phyloP scores from a whole-genome alignment of 352 stramenopile species.

The Pythium plurisporium region DNA sequence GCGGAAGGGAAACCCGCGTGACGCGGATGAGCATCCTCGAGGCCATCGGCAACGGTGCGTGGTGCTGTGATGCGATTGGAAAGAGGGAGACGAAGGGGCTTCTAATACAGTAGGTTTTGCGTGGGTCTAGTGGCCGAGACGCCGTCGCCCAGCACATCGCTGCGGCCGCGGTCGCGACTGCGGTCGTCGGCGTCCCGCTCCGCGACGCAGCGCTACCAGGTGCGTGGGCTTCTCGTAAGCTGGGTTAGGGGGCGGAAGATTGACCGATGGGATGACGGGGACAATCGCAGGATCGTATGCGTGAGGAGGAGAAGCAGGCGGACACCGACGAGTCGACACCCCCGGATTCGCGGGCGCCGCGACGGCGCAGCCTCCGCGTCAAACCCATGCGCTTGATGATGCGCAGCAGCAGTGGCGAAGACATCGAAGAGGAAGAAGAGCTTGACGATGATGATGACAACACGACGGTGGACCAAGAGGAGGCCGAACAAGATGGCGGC shows the following conservation, averaged over 20 bases:
- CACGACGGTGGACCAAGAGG: constrained; percentile 3
- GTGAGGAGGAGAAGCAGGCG: background rate
- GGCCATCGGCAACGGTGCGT: constrained; percentile 16
- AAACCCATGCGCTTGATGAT: background rate
- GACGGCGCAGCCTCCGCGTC: background rate
- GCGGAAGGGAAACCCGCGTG: background rate
- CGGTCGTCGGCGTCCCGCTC: constrained; percentile 7
- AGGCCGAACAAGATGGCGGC: background rate
- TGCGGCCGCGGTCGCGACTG: constrained; percentile 18
- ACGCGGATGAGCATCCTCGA: constrained; percentile 20
- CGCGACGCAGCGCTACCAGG: constrained; percentile 14
- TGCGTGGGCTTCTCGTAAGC: constrained; percentile 2
- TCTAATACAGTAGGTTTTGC: too few relatives aligned
- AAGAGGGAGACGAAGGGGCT: too few relatives aligned
- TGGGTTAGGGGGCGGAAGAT: too few relatives aligned
- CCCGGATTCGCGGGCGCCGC: constrained; percentile 1
- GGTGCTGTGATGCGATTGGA: too few relatives aligned
- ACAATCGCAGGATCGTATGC: constrained; percentile 10
- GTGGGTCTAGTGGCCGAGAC: constrained; percentile 14
- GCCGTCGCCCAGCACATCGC: constrained; percentile 15
- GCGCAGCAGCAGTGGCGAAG: constrained; percentile 6
- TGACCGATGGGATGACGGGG: too few relatives aligned
- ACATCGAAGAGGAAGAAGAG: background rate
- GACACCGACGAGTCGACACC: constrained; percentile 17
- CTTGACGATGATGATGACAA: constrained; percentile 4